These are phyloP conservation scores for Hondaea fermentalgiana DNA, from an alignment of 108 stramenopile genomes.

Conservation along the genomic window DNA sequence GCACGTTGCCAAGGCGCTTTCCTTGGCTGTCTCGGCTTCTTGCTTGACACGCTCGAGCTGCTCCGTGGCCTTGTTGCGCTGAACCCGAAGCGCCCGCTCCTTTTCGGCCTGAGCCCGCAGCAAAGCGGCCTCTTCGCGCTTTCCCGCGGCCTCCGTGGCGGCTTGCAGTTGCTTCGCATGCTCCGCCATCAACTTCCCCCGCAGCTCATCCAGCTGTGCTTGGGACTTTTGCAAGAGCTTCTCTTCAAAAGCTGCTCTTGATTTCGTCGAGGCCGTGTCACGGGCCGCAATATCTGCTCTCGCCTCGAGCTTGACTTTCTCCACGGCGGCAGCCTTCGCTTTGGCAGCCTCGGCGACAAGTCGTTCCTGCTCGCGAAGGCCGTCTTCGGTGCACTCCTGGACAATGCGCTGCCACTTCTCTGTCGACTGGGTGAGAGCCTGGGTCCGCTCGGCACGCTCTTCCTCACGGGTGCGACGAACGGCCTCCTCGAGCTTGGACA, in stretches of 20 bases:
- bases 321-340: background rate
- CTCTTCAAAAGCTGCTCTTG: background rate
- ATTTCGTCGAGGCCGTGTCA: background rate
- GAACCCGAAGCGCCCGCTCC: background rate
- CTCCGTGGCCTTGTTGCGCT: background rate
- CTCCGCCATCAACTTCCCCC: background rate
- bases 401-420: constrained; percentile 7
- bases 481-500: background rate
- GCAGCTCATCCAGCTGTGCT: background rate
- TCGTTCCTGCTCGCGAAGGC: background rate
- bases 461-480: background rate
- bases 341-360: background rate
- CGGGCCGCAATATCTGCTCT: background rate
- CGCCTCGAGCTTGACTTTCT: background rate
- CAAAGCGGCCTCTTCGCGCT: background rate
- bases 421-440: background rate
- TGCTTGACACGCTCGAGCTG: background rate
- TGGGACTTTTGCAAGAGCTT: background rate
- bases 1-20: background rate
- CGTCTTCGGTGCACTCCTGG: background rate
- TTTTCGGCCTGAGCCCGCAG: background rate
- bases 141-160: background rate
- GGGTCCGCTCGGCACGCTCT: background rate
- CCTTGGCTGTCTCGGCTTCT: background rate
- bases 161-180: background rate